Percentiles rank a stretch among this genome's conserved stretches.
Evolutionary conservation across 106 monocot species (phyloP).

Genomic region (Dioscorea alata): DNA sequence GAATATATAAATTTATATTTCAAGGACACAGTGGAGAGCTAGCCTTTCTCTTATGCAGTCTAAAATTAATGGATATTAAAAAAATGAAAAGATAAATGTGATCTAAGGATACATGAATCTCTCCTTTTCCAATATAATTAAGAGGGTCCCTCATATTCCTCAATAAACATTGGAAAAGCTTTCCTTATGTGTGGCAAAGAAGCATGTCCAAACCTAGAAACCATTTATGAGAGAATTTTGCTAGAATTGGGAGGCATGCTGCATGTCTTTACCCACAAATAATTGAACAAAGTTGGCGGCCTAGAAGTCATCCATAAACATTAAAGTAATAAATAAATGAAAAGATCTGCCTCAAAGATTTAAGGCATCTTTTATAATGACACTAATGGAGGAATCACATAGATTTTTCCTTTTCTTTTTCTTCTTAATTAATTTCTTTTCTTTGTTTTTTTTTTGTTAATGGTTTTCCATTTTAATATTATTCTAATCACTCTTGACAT

Average conservation of each 20-base stretch:
- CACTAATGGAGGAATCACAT: too few species aligned
- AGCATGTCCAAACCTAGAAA: conserved; percentile 2
- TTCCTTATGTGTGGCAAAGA: conserved; percentile 4
- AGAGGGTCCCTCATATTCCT: conserved; percentile 3
- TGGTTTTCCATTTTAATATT: too few species aligned
- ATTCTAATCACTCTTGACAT: too few species aligned
- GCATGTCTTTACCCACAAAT: not conserved
- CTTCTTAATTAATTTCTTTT: too few species aligned
- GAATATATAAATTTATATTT: too few species aligned
- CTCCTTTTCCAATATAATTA: conserved; percentile 4
- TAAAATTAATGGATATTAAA: not conserved
- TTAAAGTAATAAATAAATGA: too few species aligned
- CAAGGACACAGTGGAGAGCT: too few species aligned
- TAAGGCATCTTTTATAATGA: too few species aligned
- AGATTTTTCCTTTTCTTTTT: too few species aligned
- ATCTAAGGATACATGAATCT: conserved; percentile 14
- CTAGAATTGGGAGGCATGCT: conserved; percentile 2
- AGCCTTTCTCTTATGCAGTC: not conserved
- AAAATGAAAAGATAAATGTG: not conserved
- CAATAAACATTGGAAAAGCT: conserved; percentile 6
- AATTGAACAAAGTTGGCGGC: not conserved
- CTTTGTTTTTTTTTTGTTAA: too few species aligned
- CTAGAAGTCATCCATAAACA: not conserved
- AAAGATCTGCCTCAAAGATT: too few species aligned
- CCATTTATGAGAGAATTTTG: not conserved